phyloP scores from a whole-genome alignment of 2,329 filamentous ascomycete species.

The Botrytis deweyae region DNA sequence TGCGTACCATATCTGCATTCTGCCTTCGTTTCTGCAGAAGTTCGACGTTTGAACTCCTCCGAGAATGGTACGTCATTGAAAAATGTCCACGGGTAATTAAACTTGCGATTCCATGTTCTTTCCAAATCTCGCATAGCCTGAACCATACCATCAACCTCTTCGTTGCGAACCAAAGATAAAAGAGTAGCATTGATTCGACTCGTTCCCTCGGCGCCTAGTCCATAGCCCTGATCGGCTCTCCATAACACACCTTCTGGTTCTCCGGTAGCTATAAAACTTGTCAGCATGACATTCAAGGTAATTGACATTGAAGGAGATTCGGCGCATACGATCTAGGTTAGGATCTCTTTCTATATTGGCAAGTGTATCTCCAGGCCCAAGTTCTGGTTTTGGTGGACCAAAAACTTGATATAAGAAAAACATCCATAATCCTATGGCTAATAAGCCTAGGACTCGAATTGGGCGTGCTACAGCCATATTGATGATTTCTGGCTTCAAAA shows the following conservation, averaged over 20 bases:
- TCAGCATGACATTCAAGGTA: slow-evolving; percentile 20
- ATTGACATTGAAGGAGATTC: not conserved
- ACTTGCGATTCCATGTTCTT: slow-evolving; percentile 94
- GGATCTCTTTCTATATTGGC: slow-evolving; percentile 75
- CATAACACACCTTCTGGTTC: slow-evolving; percentile 78
- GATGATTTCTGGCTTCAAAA: slow-evolving; percentile 29
- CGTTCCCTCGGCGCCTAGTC: slow-evolving; percentile 69
- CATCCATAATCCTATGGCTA: slow-evolving; percentile 70
- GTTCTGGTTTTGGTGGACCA: slow-evolving; percentile 51
- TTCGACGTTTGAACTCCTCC: slow-evolving; percentile 86
- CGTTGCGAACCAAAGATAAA: slow-evolving; percentile 87
- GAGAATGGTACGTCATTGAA: slow-evolving; percentile 96
- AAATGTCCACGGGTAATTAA: slow-evolving; percentile 99
- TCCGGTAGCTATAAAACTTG: slow-evolving; percentile 61
- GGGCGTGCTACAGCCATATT: slow-evolving; percentile 84
- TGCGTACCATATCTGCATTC: slow-evolving; percentile 76
- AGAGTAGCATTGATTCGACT: slow-evolving; percentile 92
- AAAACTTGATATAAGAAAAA: slow-evolving; percentile 78
- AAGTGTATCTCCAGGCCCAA: slow-evolving; percentile 46
- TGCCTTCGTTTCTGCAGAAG: slow-evolving; percentile 79
- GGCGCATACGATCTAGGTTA: slow-evolving; percentile 74
- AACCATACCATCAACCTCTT: slow-evolving; percentile 80
- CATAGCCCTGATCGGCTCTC: slow-evolving; percentile 75
- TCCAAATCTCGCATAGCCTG: slow-evolving; percentile 90
- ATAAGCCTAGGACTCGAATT: slow-evolving; percentile 73